Evolutionary conservation across 1,284 basidiomycete genomes (phyloP).

Genomic region (Ganoderma meredithae): DNA sequence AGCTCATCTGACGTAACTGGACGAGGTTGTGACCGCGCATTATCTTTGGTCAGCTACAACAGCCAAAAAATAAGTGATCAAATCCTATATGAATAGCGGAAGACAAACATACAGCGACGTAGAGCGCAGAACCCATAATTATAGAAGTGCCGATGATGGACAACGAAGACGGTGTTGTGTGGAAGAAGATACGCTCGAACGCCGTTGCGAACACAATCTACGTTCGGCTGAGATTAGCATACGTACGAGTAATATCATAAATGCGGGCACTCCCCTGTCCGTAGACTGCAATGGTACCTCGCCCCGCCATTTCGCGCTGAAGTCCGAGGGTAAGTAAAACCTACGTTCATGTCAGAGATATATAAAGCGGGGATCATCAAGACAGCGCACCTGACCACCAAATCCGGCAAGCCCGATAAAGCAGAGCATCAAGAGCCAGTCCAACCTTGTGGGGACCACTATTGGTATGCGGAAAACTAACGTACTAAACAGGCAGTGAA

Average conservation of each 20-base stretch:
- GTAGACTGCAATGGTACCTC: slow-evolving; percentile 69
- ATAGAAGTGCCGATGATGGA: slow-evolving; percentile 63
- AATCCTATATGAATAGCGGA: neutral
- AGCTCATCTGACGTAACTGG: slow-evolving; percentile 36
- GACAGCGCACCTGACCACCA: slow-evolving; percentile 54
- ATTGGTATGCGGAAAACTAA: slow-evolving; percentile 47
- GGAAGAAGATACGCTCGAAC: slow-evolving; percentile 67
- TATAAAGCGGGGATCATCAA: neutral
- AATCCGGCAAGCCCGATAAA: slow-evolving; percentile 68
- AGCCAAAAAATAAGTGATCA: neutral
- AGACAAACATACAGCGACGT: slow-evolving; percentile 56
- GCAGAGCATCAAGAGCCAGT: slow-evolving; percentile 53
- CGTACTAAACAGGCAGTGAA: slow-evolving; percentile 46
- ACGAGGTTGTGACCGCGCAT: slow-evolving; percentile 33
- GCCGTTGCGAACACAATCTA: slow-evolving; percentile 69
- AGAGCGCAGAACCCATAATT: slow-evolving; percentile 66
- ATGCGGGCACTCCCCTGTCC: slow-evolving; percentile 51
- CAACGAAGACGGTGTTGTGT: slow-evolving; percentile 54
- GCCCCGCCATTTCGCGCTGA: slow-evolving; percentile 68
- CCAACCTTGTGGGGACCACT: slow-evolving; percentile 55
- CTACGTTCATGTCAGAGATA: slow-evolving; percentile 36
- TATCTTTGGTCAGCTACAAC: slow-evolving; percentile 24
- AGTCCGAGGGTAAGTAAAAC: slow-evolving; percentile 67
- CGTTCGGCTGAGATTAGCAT: slow-evolving; percentile 31
- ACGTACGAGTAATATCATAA: neutral